These are phyloP conservation scores for Torulaspora maleeae DNA, from an alignment of 805 yeast species.

Conservation along the genomic window DNA sequence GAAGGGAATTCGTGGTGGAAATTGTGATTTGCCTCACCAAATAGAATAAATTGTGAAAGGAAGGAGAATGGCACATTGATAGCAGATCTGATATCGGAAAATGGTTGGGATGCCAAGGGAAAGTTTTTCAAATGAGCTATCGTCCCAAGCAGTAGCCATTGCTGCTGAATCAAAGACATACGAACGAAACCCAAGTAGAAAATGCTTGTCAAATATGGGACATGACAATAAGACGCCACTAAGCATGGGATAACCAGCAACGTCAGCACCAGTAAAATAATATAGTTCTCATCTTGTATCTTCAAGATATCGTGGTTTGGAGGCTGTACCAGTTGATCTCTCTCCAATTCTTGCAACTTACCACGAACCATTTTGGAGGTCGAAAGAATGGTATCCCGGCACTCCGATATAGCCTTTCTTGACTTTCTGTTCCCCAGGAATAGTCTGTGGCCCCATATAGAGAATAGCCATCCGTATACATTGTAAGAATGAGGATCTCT, in stretches of 20 bases:
- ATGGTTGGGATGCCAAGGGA: constrained; percentile 61
- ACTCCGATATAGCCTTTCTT: constrained; percentile 37
- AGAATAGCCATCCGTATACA: constrained; percentile 72
- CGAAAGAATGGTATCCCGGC: constrained; percentile 49
- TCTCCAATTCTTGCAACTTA: constrained; percentile 9
- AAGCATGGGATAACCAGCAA: constrained; percentile 61
- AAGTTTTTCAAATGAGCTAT: constrained; percentile 59
- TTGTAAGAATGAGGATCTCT: constrained; percentile 76
- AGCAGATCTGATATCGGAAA: constrained; percentile 69
- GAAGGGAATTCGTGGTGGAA: constrained; percentile 95
- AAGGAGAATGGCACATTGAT: constrained; percentile 50
- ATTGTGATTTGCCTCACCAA: constrained; percentile 90
- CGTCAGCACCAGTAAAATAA: constrained; percentile 45
- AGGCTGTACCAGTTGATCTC: constrained; percentile 60
- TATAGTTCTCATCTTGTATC: constrained; percentile 72
- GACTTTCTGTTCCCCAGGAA: constrained; percentile 59
- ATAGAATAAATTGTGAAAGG: constrained; percentile 58
- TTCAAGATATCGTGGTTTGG: constrained; percentile 51
- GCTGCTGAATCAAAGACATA: constrained; percentile 70
- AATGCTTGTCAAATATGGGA: constrained; percentile 70
- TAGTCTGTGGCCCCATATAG: constrained; percentile 87
- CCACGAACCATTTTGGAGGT: constrained; percentile 19
- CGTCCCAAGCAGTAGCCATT: constrained; percentile 72
- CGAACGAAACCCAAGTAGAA: constrained; percentile 65
- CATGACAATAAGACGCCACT: constrained; percentile 69